Evolutionary conservation across 192 early-diverging fungal species (phyloP), one percentile per base, ranked within the genome.

Genomic region (Coemansia sp.): DNA sequence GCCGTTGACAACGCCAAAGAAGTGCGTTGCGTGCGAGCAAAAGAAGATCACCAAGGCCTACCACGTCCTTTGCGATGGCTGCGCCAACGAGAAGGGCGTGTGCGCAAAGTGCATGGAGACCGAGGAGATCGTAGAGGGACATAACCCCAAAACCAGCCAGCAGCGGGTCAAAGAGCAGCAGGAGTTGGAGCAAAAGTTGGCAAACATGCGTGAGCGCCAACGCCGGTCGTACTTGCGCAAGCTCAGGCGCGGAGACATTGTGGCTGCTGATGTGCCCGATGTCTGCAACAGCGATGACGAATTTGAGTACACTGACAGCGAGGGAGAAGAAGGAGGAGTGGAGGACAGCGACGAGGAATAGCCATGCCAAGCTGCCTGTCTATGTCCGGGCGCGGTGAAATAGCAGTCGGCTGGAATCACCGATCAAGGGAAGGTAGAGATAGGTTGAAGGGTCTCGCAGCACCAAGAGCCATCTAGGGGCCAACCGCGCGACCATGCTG

Each of bases 21-120:
- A 90, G 67, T 99, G 76, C 59, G 74, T 74, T 31, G 9, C 35
- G 20, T 99, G 97, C 77, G 60, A 90, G 46, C 85, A 91, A 73
- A 94, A 93, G 70, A 84, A 85, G 13, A 86, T 99, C 66, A 91
- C 86, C 61, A 92, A 96, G 65, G 95, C 95, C 16, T 99, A 99
- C 78, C 97, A 97, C 82, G 89, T 96, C 13, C 71, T 96, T 3
- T 99, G 97, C 83, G 84, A 90, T 68, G 86, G 86, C 37, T 99
- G 97, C 73, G 93, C 95, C 5, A 60, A 62, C 28, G 69, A 74
- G 5, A 94, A 91, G 82, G 84, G 87, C 39, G 93, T 95, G 21
- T 99, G 95, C 60, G 95, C 94, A 39, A 97, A 97, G 80, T 99
- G 95, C 81, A 76, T 88, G 69, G 86, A 92, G 67, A 71, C 67